Evolutionary conservation across 805 yeast species (phyloP).

Genomic region (Candida maltosa): DNA sequence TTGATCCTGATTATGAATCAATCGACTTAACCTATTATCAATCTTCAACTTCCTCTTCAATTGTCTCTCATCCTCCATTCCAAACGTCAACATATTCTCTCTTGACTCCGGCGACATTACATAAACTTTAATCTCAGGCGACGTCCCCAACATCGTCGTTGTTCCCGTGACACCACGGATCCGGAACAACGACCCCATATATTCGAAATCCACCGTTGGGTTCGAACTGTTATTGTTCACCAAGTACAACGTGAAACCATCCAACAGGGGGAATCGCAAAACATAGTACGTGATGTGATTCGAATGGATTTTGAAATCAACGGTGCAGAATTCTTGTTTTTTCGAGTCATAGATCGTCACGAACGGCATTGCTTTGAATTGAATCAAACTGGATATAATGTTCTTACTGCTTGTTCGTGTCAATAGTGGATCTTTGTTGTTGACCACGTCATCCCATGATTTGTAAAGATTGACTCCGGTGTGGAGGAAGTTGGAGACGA

Average conservation of each 20-base stretch:
- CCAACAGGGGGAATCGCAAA: slow-evolving; percentile 15
- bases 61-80: slow-evolving; percentile 2
- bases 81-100: slow-evolving; percentile 13
- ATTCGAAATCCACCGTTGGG: slow-evolving; percentile 27
- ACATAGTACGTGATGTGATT: slow-evolving; percentile 29
- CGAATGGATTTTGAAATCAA: slow-evolving; percentile 25
- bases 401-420: slow-evolving; percentile 4
- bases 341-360: slow-evolving; percentile 17
- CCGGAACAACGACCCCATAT: slow-evolving; percentile 24
- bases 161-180: slow-evolving; percentile 30
- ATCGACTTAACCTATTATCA: slow-evolving; percentile 14
- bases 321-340: slow-evolving; percentile 23
- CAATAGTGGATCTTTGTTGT: slow-evolving; percentile 1
- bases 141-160: slow-evolving; percentile 29
- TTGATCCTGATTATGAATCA: slow-evolving; percentile 19
- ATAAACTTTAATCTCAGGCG: slow-evolving; percentile 20
- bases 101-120: slow-evolving; percentile 13
- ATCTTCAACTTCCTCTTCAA: slow-evolving; percentile 7
- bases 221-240: slow-evolving; percentile 25
- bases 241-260: slow-evolving; percentile 12
- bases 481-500: slow-evolving; percentile 18
- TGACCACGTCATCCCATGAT: not conserved
- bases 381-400: no score
- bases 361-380: slow-evolving; percentile 28
- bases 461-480: slow-evolving; percentile 8